Conservation (phyloP, 108 stramenopile genomes). For the Cyclotella sp. region DNA sequence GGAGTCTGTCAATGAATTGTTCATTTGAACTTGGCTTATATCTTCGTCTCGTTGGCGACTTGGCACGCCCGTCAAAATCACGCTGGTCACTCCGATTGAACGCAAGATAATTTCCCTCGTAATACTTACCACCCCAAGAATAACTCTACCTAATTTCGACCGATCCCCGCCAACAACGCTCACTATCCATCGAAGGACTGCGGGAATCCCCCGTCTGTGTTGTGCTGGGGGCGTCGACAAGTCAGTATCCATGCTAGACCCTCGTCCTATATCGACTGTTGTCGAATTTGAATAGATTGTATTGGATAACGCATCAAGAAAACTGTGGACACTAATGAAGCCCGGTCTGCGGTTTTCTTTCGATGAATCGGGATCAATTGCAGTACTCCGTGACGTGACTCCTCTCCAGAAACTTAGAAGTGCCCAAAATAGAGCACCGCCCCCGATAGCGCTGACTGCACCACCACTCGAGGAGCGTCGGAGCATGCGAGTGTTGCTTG, state of each 20-base stretch:
- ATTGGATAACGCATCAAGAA: not conserved
- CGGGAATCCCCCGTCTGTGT: not conserved
- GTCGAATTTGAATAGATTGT: constrained; percentile 7
- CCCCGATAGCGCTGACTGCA: constrained; percentile 1
- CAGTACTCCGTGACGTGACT: not conserved
- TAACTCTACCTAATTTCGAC: constrained; percentile 33
- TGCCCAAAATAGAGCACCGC: constrained; percentile 5
- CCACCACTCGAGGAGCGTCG: constrained; percentile 15
- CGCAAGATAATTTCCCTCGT: constrained; percentile 35
- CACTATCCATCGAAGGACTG: constrained; percentile 35
- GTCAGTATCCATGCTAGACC: not conserved
- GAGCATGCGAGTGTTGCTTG: constrained; percentile 8
- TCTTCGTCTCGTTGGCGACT: not conserved
- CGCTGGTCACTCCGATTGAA: constrained; percentile 31
- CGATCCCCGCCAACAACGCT: constrained; percentile 26
- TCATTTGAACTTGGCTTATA: not conserved
- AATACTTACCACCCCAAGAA: constrained; percentile 13
- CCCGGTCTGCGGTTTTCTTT: not conserved
- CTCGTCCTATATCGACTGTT: not conserved
- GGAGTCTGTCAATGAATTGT: not conserved
- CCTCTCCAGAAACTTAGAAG: constrained; percentile 13
- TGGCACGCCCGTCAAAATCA: constrained; percentile 38
- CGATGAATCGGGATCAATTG: not conserved
- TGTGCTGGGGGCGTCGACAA: not conserved
- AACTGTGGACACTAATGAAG: not conserved